Evolutionary conservation across 495 filamentous ascomycete genomes (phyloP), one percentile per base, ranked within the genome.

Genomic region (Penicillium desertorum): DNA sequence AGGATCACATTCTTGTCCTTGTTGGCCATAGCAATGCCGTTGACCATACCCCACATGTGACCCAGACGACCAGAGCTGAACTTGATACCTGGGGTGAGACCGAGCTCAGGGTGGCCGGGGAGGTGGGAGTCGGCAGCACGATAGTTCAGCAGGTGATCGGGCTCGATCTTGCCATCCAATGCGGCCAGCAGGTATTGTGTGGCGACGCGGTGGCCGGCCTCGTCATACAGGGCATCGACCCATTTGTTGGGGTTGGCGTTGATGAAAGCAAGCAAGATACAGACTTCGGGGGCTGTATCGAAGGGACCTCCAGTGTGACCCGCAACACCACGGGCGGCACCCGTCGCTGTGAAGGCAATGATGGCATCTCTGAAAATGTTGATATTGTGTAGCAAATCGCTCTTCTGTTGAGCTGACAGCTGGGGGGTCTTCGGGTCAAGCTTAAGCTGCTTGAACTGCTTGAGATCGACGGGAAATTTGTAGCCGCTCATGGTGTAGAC

Each of bases 301-400:
- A 72, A 75, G 37, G 72, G 72, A n/a, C 72, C 72, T 34, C 72
- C 72, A 10, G 72, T 75, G 62, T 75, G 72, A 30, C 72, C 72
- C 0, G 72, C 61, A 6, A 74, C 65, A 3, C 72, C 72, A 17
- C 72, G 72, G 34, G 72, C 72, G 4, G 72, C 57, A 32, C 72
- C 72, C 1, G 72, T 72, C 4, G 71, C 71, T 3, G 72, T 75
- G 53, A 75, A 75, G 2, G 72, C 72, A 48, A 75, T 62, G 34
- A 75, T 68, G 43, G 72, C 71, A 66, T 75, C 72, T 36, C 72
- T 56, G 64, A 75, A 75, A 46, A 75, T 45, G 51, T 71, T 66
- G 59, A 75, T 75, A 55, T 75, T 75, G 57, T 71, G 49, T 42
- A 63, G 59, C 14, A 75, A 67, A 52, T 73, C 71, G 27, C 63